Percentiles rank a stretch among this genome's conserved stretches.
Evolutionary conservation across 106 monocot genomes (phyloP).

Genomic region (Platanthera guangdongensis): DNA sequence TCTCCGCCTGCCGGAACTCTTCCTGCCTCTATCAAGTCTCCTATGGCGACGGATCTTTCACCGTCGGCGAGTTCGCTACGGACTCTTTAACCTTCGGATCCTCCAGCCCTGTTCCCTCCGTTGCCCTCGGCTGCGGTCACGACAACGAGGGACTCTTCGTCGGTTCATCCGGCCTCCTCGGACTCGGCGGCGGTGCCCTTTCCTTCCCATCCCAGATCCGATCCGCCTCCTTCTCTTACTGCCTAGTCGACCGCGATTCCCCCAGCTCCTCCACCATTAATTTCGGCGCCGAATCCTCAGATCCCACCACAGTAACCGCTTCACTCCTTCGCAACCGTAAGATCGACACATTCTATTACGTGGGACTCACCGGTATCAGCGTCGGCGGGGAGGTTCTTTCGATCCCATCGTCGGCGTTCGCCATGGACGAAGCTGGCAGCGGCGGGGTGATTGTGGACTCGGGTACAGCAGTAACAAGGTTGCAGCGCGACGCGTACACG

Average conservation of each 20-base stretch:
- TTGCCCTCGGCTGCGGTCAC: conserved; percentile 70
- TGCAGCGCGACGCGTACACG: conserved; percentile 14
- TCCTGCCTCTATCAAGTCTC: conserved; percentile 70
- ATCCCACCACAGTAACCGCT: conserved; percentile 16
- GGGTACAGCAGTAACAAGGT: conserved; percentile 21
- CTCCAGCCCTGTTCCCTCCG: conserved; percentile 13
- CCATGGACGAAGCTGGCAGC: conserved; percentile 12
- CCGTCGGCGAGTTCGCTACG: conserved; percentile 56
- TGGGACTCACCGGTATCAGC: conserved; percentile 44
- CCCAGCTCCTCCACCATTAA: conserved; percentile 34
- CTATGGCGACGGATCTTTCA: conserved; percentile 71
- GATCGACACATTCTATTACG: conserved; percentile 35
- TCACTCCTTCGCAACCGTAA: conserved; percentile 38
- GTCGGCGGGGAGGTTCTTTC: conserved; percentile 35
- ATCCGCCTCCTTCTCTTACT: conserved; percentile 51
- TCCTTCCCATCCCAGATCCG: conserved; percentile 60
- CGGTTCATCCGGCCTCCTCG: conserved; percentile 56
- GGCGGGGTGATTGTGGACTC: conserved; percentile 27
- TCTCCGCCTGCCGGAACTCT: conserved; percentile 55
- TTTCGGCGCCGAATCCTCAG: conserved; percentile 18
- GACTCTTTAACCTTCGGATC: conserved; percentile 44
- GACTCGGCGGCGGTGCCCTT: conserved; percentile 54
- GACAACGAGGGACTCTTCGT: conserved; percentile 74
- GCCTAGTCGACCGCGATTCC: conserved; percentile 61
- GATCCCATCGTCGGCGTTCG: conserved; percentile 13